A percentile compares a stretch with the other conserved stretches of the same genome.
phyloP scores from a whole-genome alignment of 108 stramenopile genomes.

The Craspedostauros australis region DNA sequence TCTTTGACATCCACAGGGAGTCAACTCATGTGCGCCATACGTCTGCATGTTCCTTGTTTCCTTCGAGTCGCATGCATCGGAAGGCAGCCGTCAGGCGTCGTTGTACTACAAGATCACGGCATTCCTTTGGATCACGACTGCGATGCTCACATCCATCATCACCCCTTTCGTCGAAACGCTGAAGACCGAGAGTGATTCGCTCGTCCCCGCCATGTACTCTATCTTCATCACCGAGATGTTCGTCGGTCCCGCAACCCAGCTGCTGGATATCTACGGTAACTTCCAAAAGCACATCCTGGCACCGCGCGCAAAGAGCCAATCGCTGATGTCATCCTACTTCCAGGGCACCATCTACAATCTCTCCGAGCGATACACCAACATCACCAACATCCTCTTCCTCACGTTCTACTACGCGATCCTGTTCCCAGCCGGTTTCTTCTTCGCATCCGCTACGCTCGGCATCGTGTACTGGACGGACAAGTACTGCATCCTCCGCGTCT shows the following conservation, averaged over 20 bases:
- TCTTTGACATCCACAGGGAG: no score
- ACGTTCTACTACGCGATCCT: slow-evolving; percentile 16
- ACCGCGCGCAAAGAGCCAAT: slow-evolving; percentile 69
- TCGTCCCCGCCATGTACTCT: slow-evolving; percentile 22
- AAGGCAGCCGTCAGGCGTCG: slow-evolving; percentile 56
- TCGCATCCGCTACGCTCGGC: background rate
- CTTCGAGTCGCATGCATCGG: slow-evolving; percentile 67
- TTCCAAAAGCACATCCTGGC: slow-evolving; percentile 70
- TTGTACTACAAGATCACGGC: slow-evolving; percentile 71
- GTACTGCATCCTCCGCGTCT: slow-evolving; percentile 10
- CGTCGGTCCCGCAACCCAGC: slow-evolving; percentile 43
- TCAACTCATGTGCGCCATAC: no score
- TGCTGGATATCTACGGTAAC: slow-evolving; percentile 48
- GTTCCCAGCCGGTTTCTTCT: slow-evolving; percentile 14
- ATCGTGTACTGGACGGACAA: slow-evolving; percentile 13
- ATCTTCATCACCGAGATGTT: slow-evolving; percentile 78
- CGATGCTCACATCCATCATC: slow-evolving; percentile 72
- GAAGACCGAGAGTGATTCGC: slow-evolving; percentile 13
- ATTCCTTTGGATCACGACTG: slow-evolving; percentile 77
- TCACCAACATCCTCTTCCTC: slow-evolving; percentile 16
- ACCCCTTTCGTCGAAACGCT: slow-evolving; percentile 65
- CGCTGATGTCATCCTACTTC: slow-evolving; percentile 71
- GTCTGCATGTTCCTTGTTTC: no score
- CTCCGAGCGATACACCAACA: slow-evolving; percentile 57
- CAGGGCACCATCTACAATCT: slow-evolving; percentile 60